Conservation (phyloP, 805 yeast genomes). For the Clavispora vitiphila region DNA sequence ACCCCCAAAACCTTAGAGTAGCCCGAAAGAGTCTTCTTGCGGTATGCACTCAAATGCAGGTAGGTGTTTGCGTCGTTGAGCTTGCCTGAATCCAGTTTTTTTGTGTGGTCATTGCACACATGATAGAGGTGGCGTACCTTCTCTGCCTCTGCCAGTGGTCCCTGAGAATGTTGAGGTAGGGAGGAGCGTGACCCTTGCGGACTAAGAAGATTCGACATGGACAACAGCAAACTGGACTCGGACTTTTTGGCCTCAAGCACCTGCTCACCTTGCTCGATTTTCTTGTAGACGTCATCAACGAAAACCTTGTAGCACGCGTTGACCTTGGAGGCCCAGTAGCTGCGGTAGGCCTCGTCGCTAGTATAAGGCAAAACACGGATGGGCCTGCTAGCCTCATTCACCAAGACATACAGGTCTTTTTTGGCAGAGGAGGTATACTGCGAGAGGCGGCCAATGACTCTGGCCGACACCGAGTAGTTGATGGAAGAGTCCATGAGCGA, state of each 20-base stretch:
- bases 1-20: slow-evolving; percentile 25
- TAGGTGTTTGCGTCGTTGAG: slow-evolving; percentile 19
- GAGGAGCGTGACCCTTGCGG: slow-evolving; percentile 9
- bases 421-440: background rate
- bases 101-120: slow-evolving; percentile 18
- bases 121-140: slow-evolving; percentile 31
- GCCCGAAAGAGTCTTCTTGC: slow-evolving; percentile 33
- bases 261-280: slow-evolving; percentile 18
- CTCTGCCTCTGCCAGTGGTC: slow-evolving; percentile 4
- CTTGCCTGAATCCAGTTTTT: slow-evolving; percentile 9
- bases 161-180: background rate
- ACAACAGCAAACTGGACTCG: background rate
- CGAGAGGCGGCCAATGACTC: slow-evolving; percentile 28
- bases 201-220: slow-evolving; percentile 5
- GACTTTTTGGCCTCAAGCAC: slow-evolving; percentile 1
- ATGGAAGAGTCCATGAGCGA: slow-evolving; percentile 29
- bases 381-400: slow-evolving; percentile 27
- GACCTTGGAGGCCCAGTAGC: slow-evolving; percentile 15
- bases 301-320: slow-evolving; percentile 31
- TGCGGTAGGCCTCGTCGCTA: slow-evolving; percentile 18
- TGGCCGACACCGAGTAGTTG: slow-evolving; percentile 34
- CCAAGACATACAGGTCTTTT: slow-evolving; percentile 33
- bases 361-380: slow-evolving; percentile 32
- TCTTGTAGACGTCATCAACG: slow-evolving; percentile 23
- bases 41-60: slow-evolving; percentile 28